A percentile compares a stretch with the other conserved stretches of the same genome.
These are phyloP conservation scores for Macrolepiota dolichaula DNA, from an alignment of 768 basidiomycete genomes.

Conservation along the genomic window DNA sequence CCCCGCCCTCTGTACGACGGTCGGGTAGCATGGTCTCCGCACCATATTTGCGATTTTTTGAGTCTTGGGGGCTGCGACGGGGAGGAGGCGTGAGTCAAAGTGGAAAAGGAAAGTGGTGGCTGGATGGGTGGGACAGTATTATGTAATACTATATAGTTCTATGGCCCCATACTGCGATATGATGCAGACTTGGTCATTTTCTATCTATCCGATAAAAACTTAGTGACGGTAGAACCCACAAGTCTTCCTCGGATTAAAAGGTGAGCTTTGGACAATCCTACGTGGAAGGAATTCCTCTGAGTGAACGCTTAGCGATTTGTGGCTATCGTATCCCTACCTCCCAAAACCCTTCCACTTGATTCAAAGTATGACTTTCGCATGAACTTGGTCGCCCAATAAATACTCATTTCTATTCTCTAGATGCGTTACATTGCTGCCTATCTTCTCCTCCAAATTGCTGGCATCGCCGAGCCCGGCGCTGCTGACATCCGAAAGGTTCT, in stretches of 20 bases:
- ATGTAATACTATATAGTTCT: conserved; percentile 66
- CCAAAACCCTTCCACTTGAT: conserved; percentile 24
- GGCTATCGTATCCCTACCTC: conserved; percentile 62
- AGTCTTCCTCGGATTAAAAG: conserved; percentile 95
- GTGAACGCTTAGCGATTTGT: conserved; percentile 73
- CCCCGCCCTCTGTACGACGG: not conserved
- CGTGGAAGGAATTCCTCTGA: not conserved
- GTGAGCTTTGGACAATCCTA: conserved; percentile 29
- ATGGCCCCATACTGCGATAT: conserved; percentile 11
- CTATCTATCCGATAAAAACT: conserved; percentile 25
- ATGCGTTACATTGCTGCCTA: conserved; percentile 96
- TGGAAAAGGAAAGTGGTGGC: conserved; percentile 35
- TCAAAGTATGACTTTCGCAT: conserved; percentile 37
- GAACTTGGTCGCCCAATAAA: not conserved
- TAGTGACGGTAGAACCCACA: conserved; percentile 78
- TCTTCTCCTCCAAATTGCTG: conserved; percentile 93
- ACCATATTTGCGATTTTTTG: conserved; percentile 36
- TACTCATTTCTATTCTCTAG: conserved; percentile 27
- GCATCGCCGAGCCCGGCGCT: conserved; percentile 84
- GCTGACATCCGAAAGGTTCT: conserved; percentile 88
- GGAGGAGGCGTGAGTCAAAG: conserved; percentile 22
- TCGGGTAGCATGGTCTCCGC: conserved; percentile 15
- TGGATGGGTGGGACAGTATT: conserved; percentile 24
- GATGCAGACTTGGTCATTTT: conserved; percentile 11
- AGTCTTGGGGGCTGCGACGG: conserved; percentile 22